These are phyloP conservation scores for Zancudomyces culisetae DNA, from an alignment of 371 early-diverging fungal species.

Conservation along the genomic window DNA sequence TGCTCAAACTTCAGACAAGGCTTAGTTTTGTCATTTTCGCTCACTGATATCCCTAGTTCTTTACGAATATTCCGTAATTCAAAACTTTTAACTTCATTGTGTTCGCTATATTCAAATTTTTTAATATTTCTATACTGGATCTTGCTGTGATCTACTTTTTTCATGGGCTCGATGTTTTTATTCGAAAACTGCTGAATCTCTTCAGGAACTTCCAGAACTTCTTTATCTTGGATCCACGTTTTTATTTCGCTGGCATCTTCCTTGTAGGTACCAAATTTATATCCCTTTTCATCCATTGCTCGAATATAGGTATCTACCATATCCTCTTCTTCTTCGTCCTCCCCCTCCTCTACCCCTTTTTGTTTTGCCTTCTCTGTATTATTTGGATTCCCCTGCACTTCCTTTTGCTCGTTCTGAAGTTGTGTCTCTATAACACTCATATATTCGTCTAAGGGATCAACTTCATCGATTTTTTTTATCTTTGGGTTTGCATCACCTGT, in stretches of 20 bases:
- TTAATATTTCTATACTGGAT: slow-evolving; percentile 55
- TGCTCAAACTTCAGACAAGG: slow-evolving; percentile 79
- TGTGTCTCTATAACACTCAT: too few species aligned
- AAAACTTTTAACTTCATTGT: slow-evolving; percentile 43
- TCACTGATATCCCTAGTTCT: slow-evolving; percentile 14
- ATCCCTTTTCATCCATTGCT: not conserved
- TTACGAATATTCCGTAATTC: slow-evolving; percentile 2
- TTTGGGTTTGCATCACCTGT: too few species aligned
- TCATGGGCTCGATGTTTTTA: slow-evolving; percentile 44
- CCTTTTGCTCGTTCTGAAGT: too few species aligned
- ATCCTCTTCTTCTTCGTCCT: not conserved
- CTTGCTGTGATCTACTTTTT: slow-evolving; percentile 44
- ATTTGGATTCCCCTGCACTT: too few species aligned
- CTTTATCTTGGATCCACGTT: slow-evolving; percentile 21
- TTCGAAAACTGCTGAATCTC: slow-evolving; percentile 9
- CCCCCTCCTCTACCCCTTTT: too few species aligned
- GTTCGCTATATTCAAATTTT: slow-evolving; percentile 69
- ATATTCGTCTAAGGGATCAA: too few species aligned
- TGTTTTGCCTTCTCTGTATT: too few species aligned
- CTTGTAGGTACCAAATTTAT: not conserved
- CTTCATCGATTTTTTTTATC: too few species aligned
- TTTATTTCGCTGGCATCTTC: not conserved
- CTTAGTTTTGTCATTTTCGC: slow-evolving; percentile 40
- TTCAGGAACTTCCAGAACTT: slow-evolving; percentile 5
- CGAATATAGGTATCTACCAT: not conserved